phyloP scores from a whole-genome alignment of 768 basidiomycete species.

The Rhodotorula babjevae region DNA sequence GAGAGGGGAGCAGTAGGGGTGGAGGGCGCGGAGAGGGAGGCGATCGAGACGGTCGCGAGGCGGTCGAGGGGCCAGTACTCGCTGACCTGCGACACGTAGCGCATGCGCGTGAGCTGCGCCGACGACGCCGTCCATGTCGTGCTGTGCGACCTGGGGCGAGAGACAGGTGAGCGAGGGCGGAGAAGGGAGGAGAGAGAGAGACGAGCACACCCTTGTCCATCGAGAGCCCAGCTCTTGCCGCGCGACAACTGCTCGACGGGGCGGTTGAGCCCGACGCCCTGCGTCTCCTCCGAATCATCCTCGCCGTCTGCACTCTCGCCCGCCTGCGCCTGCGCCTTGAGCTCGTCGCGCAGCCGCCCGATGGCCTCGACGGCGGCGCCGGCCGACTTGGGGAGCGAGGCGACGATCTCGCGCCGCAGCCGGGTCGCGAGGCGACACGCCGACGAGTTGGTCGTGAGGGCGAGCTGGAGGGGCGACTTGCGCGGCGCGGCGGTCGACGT shows the following conservation, averaged over 20 bases:
- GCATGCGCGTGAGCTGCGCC: slow-evolving; percentile 59
- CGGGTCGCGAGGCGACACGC: slow-evolving; percentile 80
- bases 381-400: slow-evolving; percentile 64
- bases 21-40: slow-evolving; percentile 58
- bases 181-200: too few species aligned
- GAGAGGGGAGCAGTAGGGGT: slow-evolving; percentile 77
- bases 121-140: slow-evolving; percentile 14
- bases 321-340: slow-evolving; percentile 47
- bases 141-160: neutral
- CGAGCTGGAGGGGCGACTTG: slow-evolving; percentile 55
- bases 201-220: slow-evolving; percentile 8
- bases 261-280: slow-evolving; percentile 46
- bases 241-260: slow-evolving; percentile 48
- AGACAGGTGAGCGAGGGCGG: neutral
- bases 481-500: slow-evolving; percentile 42
- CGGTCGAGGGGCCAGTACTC: slow-evolving; percentile 88
- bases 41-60: slow-evolving; percentile 60
- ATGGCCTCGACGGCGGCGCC: slow-evolving; percentile 72
- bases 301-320: slow-evolving; percentile 12
- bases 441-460: slow-evolving; percentile 82
- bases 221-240: slow-evolving; percentile 36
- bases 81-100: slow-evolving; percentile 88
- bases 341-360: slow-evolving; percentile 63
- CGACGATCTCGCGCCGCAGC: slow-evolving; percentile 74
- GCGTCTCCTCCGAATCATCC: slow-evolving; percentile 33